These are phyloP conservation scores for Thelonectria olida DNA, from an alignment of 2,329 filamentous ascomycete species.

Conservation along the genomic window DNA sequence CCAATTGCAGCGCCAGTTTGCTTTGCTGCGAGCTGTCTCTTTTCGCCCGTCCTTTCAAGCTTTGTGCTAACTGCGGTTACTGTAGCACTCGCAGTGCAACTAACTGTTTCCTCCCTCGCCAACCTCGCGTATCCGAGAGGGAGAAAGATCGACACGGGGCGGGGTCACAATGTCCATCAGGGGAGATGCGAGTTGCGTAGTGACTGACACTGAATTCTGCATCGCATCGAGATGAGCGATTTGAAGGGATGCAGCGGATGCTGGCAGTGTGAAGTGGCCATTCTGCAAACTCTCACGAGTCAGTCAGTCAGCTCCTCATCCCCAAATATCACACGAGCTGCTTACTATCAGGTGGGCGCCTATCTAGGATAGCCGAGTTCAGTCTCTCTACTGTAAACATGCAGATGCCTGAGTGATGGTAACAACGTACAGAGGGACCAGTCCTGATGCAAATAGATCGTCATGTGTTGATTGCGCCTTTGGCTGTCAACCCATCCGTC, in stretches of 20 bases:
- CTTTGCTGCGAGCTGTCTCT: not conserved
- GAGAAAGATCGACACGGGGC: not conserved
- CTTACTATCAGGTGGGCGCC: not conserved
- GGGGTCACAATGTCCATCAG: not conserved
- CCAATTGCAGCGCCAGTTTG: not conserved
- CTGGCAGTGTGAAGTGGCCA: not conserved
- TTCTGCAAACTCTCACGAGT: not conserved
- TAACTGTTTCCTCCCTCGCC: too few species aligned
- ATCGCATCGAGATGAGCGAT: conserved; percentile 22
- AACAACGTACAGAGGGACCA: too few species aligned
- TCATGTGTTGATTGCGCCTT: conserved; percentile 7
- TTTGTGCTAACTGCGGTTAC: too few species aligned
- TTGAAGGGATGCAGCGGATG: conserved; percentile 1
- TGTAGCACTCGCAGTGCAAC: too few species aligned
- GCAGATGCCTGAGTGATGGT: too few species aligned
- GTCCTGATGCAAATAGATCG: conserved; percentile 9
- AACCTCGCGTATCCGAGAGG: not conserved
- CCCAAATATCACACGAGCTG: not conserved
- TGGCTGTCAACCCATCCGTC: conserved; percentile 5
- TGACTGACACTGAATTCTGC: too few species aligned
- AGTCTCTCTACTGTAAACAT: too few species aligned
- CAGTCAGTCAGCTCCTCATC: not conserved
- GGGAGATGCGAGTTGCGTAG: not conserved
- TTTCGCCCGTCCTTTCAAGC: too few species aligned
- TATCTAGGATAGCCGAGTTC: not conserved